These are phyloP conservation scores for Sanghuangporus sanghuang DNA, from an alignment of 1,284 basidiomycete genomes.

Conservation along the genomic window DNA sequence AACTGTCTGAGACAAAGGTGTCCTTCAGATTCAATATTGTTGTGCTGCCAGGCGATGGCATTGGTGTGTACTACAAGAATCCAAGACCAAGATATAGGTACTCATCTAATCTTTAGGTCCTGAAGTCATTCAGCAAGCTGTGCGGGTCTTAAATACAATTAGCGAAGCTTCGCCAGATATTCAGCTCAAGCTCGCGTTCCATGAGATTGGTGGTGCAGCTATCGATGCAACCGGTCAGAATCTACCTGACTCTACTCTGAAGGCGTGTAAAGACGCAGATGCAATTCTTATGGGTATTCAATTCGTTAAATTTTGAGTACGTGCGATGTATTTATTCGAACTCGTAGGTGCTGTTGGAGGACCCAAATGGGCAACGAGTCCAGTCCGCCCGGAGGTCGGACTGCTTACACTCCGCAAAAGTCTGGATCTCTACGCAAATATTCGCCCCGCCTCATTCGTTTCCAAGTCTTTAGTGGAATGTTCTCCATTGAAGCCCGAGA, in stretches of 20 bases:
- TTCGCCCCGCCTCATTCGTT: constrained; percentile 93
- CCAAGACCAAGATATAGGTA: constrained; percentile 12
- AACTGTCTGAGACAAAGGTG: background rate
- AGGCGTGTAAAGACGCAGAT: constrained; percentile 86
- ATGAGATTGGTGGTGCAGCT: constrained; percentile 90
- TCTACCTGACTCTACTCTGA: constrained; percentile 80
- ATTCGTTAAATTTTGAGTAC: background rate
- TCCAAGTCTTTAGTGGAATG: constrained; percentile 85
- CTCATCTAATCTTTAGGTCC: constrained; percentile 56
- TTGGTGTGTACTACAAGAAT: constrained; percentile 52
- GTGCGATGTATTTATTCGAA: constrained; percentile 13
- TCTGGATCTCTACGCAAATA: constrained; percentile 95
- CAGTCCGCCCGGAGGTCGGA: constrained; percentile 94
- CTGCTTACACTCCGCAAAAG: constrained; percentile 90
- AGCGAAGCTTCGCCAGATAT: constrained; percentile 57
- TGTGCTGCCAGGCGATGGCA: constrained; percentile 93
- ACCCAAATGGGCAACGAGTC: constrained; percentile 95
- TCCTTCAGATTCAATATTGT: constrained; percentile 75
- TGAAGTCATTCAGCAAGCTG: constrained; percentile 88
- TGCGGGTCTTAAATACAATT: constrained; percentile 78
- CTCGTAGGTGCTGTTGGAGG: constrained; percentile 87
- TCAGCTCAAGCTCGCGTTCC: constrained; percentile 70
- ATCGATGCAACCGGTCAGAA: constrained; percentile 87
- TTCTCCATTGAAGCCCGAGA: constrained; percentile 89
- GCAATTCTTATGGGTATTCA: constrained; percentile 82